Conservation (phyloP, 2,329 filamentous ascomycete genomes). For the Emergomyces africanus region DNA sequence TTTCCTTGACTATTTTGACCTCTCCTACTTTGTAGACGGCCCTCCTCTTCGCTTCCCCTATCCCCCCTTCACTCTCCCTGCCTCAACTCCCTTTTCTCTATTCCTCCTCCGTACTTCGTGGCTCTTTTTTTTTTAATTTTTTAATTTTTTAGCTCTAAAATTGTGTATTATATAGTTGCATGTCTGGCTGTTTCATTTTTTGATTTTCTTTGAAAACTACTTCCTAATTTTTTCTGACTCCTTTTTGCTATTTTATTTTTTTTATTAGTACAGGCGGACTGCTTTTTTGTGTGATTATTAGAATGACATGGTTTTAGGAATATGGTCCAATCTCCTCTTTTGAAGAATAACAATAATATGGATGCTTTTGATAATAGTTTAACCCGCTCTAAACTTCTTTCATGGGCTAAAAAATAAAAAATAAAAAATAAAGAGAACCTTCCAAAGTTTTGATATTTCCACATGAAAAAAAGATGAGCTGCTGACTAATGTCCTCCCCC, state of each 20-base stretch:
- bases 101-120: neutral
- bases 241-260: neutral
- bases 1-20: neutral
- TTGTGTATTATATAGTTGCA: slow-evolving; percentile 1
- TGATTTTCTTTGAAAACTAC: neutral
- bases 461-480: neutral
- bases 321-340: neutral
- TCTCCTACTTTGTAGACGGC: neutral
- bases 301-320: neutral
- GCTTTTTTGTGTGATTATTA: neutral
- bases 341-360: neutral
- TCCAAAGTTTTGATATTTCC: no score
- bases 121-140: no score
- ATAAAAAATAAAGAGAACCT: no score
- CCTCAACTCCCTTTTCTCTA: neutral
- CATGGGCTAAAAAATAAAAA: neutral
- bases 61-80: neutral
- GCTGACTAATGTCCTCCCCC: neutral
- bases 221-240: neutral
- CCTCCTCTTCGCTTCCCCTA: neutral
- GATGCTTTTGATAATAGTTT: neutral
- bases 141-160: neutral
- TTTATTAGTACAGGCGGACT: neutral
- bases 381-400: neutral
- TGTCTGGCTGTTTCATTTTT: neutral